These are phyloP conservation scores for Colletotrichum orchidophilum DNA, from an alignment of 2,329 filamentous ascomycete species.

Conservation along the genomic window DNA sequence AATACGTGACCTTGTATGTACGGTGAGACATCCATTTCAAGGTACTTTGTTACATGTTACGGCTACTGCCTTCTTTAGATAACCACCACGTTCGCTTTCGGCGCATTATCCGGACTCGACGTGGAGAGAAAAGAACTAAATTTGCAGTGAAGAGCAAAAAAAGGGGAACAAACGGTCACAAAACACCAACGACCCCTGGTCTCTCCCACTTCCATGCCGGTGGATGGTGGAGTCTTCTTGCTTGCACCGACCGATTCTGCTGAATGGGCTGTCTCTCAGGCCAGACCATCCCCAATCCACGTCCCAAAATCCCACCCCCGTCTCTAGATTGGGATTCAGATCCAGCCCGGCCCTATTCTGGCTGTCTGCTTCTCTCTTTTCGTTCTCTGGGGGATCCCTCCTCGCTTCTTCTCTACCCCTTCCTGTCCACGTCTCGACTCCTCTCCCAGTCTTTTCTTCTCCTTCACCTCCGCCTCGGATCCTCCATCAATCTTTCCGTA, in stretches of 20 bases:
- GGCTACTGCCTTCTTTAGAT: neutral
- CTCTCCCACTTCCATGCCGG: neutral
- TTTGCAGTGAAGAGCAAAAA: neutral
- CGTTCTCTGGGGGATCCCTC: conserved; percentile 26
- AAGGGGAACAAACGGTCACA: neutral
- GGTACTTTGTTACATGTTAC: neutral
- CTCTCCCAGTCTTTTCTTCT: conserved; percentile 11
- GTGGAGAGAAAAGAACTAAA: neutral
- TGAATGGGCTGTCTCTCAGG: conserved; percentile 25
- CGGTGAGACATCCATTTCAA: conserved; percentile 1
- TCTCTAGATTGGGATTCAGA: conserved; percentile 14
- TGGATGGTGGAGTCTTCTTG: conserved; percentile 7
- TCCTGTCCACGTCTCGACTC: conserved; percentile 16
- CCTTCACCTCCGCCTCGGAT: conserved; percentile 4
- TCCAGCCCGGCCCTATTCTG: conserved; percentile 3
- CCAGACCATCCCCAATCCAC: conserved; percentile 10
- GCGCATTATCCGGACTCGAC: neutral
- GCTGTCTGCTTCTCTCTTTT: conserved; percentile 11
- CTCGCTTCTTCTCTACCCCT: conserved; percentile 8
- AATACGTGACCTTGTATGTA: neutral
- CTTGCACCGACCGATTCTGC: neutral
- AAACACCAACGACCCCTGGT: neutral
- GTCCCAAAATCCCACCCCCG: conserved; percentile 14
- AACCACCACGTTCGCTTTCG: conserved; percentile 1
- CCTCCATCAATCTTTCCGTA: neutral